Evolutionary conservation across 2,329 filamentous ascomycete species (phyloP).

Genomic region (Alternaria arbusti): DNA sequence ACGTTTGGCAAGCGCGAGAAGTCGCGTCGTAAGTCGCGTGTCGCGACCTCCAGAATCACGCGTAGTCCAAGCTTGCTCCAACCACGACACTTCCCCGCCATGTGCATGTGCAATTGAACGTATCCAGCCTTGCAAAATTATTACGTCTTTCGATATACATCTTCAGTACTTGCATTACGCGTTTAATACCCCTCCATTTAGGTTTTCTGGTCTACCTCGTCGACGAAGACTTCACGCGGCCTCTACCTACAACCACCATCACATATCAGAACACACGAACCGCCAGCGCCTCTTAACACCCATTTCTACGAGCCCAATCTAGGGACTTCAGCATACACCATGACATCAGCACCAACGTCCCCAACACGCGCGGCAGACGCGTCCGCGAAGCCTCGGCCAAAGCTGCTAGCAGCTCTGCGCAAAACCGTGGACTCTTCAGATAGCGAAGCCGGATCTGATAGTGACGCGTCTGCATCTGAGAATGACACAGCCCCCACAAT

Average conservation of each 20-base stretch:
- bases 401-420: conserved; percentile 30
- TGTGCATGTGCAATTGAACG: conserved; percentile 15
- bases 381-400: conserved; percentile 25
- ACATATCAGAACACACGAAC: background rate
- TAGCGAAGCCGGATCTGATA: conserved; percentile 51
- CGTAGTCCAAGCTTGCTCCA: conserved; percentile 11
- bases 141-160: background rate
- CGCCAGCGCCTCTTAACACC: background rate
- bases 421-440: conserved; percentile 39
- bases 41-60: conserved; percentile 12
- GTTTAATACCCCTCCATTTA: background rate
- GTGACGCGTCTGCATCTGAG: conserved; percentile 31
- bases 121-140: background rate
- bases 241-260: background rate
- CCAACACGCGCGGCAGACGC: conserved; percentile 17
- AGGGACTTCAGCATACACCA: background rate
- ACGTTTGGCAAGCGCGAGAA: conserved; percentile 15
- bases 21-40: conserved; percentile 11
- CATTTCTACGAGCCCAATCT: background rate
- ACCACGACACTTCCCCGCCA: conserved; percentile 15
- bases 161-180: background rate
- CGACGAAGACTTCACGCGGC: background rate
- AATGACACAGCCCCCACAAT: conserved; percentile 45
- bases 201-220: background rate
- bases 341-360: background rate